Conservation (phyloP, 2,329 filamentous ascomycete genomes). For the Talaromyces sp. region DNA sequence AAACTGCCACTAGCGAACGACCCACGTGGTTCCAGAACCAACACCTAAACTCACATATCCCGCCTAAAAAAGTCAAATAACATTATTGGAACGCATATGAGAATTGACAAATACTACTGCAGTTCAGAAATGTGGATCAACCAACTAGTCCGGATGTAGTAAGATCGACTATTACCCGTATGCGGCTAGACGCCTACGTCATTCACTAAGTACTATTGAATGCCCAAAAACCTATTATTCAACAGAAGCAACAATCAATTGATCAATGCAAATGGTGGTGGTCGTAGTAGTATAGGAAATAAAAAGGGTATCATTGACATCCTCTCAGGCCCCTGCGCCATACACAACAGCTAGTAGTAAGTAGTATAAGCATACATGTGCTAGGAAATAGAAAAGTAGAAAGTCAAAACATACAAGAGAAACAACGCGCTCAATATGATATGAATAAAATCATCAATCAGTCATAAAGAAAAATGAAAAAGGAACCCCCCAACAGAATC, state of each 20-base stretch:
- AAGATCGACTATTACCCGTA: not conserved
- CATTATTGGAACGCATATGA: too few species aligned
- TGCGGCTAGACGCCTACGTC: not conserved
- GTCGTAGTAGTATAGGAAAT: not conserved
- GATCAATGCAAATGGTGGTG: not conserved
- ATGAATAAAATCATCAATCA: not conserved
- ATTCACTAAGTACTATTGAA: not conserved
- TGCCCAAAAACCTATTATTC: not conserved
- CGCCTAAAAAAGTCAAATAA: too few species aligned
- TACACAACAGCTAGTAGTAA: not conserved
- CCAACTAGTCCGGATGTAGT: not conserved
- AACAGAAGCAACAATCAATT: too few species aligned
- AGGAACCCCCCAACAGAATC: not conserved
- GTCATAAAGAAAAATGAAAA: not conserved
- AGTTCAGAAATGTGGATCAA: not conserved
- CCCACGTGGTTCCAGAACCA: not conserved
- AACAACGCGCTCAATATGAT: not conserved
- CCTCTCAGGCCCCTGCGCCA: constrained; percentile 1
- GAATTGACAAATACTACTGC: too few species aligned
- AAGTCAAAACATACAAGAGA: not conserved
- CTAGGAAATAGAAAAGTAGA: not conserved
- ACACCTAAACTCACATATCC: too few species aligned
- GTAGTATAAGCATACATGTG: not conserved
- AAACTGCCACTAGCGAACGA: not conserved
- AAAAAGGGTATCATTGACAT: constrained; percentile 1